Conservation (phyloP, 306 rosid species). For the Carpinus fangiana region DNA sequence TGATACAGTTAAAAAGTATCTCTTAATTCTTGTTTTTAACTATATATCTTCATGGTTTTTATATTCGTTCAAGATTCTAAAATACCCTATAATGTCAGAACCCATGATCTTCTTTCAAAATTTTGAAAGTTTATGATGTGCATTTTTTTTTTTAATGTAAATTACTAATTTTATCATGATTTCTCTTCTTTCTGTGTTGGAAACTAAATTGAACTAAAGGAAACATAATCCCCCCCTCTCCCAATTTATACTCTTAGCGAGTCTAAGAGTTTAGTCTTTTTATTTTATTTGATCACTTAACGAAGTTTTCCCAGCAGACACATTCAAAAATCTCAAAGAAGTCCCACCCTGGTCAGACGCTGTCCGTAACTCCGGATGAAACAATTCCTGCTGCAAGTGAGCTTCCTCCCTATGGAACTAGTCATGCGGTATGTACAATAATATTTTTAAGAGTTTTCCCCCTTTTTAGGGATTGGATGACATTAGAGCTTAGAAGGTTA, state of each 20-base stretch:
- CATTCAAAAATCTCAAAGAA: conserved; percentile 54
- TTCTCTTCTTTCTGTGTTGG: background rate
- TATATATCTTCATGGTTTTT: background rate
- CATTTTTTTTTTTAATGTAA: background rate
- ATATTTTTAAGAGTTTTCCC: background rate
- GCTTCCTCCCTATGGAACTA: conserved; percentile 70
- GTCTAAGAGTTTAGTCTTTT: background rate
- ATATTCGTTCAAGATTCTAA: background rate
- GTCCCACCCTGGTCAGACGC: conserved; percentile 34
- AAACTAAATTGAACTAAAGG: conserved; percentile 1
- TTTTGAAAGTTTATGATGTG: background rate
- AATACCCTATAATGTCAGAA: background rate
- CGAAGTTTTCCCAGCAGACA: conserved; percentile 49
- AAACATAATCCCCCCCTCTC: background rate
- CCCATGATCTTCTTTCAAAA: background rate
- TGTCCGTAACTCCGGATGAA: conserved; percentile 37
- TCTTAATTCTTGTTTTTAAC: background rate
- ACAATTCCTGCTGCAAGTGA: conserved; percentile 48
- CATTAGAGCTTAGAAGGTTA: background rate
- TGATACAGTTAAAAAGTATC: background rate
- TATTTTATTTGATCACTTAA: background rate
- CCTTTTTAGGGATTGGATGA: background rate
- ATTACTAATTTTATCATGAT: background rate
- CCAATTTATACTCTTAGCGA: too few relatives aligned
- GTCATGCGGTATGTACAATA: conserved; percentile 62